A percentile compares a stretch with the other conserved stretches of the same genome.
phyloP scores from a whole-genome alignment of 2,329 filamentous ascomycete genomes.

The Aaosphaeria arxii region DNA sequence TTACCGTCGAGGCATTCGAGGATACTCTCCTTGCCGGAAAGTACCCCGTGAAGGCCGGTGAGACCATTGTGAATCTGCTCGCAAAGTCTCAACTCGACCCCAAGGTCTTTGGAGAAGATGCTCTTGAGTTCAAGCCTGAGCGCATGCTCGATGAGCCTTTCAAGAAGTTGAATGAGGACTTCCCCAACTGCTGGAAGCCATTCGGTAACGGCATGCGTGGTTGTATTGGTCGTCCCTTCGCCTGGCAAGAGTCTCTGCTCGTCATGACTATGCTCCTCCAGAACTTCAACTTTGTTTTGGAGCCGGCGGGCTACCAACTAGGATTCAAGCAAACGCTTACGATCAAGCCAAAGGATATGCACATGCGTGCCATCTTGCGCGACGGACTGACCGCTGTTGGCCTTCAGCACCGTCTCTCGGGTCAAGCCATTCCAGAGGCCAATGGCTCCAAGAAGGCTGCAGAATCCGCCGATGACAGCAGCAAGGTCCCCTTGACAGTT shows the following conservation, averaged over 20 bases:
- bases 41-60: slow-evolving; percentile 33
- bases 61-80: slow-evolving; percentile 29
- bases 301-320: slow-evolving; percentile 43
- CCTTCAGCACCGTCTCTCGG: slow-evolving; percentile 24
- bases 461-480: slow-evolving; percentile 5
- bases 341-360: slow-evolving; percentile 44
- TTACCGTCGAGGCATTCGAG: slow-evolving; percentile 36
- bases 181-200: slow-evolving; percentile 48
- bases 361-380: slow-evolving; percentile 34
- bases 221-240: slow-evolving; percentile 55
- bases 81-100: slow-evolving; percentile 41
- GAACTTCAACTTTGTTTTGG: slow-evolving; percentile 43
- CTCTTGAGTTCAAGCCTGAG: slow-evolving; percentile 45
- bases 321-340: slow-evolving; percentile 45
- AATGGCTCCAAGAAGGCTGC: slow-evolving; percentile 3
- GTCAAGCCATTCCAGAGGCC: slow-evolving; percentile 11
- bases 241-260: slow-evolving; percentile 53
- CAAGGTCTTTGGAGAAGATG: slow-evolving; percentile 44
- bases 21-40: slow-evolving; percentile 35
- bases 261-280: slow-evolving; percentile 44
- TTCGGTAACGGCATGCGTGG: slow-evolving; percentile 54
- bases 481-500: slow-evolving; percentile 32
- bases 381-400: slow-evolving; percentile 27
- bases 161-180: slow-evolving; percentile 35
- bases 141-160: slow-evolving; percentile 47